Base-by-base conservation (phyloP, 2,329 filamentous ascomycete species). In the Trichoderma polysporum region DNA sequence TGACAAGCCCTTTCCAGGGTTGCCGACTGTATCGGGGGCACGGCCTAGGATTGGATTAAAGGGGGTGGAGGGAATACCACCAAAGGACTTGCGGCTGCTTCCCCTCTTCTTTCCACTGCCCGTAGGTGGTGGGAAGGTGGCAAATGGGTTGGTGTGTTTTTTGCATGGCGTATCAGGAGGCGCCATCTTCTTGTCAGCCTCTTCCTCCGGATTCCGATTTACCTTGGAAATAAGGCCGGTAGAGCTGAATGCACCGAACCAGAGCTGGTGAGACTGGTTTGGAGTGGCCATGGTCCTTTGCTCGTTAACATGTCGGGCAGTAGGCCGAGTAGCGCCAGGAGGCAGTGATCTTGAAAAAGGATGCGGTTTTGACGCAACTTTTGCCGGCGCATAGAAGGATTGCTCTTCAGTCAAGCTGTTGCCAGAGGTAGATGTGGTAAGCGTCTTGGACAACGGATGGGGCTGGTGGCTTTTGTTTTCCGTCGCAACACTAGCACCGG, bases 151-250 rank as follows among this genome's bases (percentile, higher is more conserved):
- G 4, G 85, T 82, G 62, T 91, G 89, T 75, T 95, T 93, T 82
- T 98, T 99, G 79, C 95, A 98, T 1, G 95, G 95, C 1, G 95
- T 99, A 75, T 98, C 95, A 0, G 95, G 94, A 84, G 97, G 94
- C 33, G 86, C 85, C 73, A 87, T 81, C 75, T 90, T 88, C 78
- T 84, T 81, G 79, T 74, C 82, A 79, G 70, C 74, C 77, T 82
- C 86, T 60, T 92, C 86, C 71, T 97, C 92, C 0, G 90, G 86
- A 76, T 92, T 90, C 66, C 92, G 90, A 74, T 95, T 96, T 78
- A 96, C 92, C 81, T 99, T 99, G 12, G 95, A 97, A 63, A 99
- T 90, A 31, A 99, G 82, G 1, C 94, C 94, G 0, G 95, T 98
- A 1, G 95, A 98, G 83, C 93, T 93, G 79, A 97, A 97, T 7